phyloP scores from a whole-genome alignment of 108 stramenopile species.

The Pseudonitzschia multiseries region DNA sequence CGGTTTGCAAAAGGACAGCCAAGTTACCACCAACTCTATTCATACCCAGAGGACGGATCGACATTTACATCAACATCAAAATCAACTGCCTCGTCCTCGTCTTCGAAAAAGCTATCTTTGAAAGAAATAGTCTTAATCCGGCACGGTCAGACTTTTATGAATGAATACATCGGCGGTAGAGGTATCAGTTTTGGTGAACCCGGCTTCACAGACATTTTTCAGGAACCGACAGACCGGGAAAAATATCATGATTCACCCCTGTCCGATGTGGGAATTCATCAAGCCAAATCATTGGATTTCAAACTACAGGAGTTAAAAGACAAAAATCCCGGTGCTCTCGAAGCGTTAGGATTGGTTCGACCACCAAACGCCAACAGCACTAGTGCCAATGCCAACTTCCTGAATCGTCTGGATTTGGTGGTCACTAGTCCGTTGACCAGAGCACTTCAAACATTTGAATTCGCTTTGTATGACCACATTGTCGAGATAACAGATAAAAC shows the following conservation, averaged over 20 bases:
- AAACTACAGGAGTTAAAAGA: background rate
- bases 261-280: slow-evolving; percentile 32
- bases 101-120: background rate
- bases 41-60: no score
- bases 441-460: slow-evolving; percentile 52
- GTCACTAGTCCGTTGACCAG: slow-evolving; percentile 56
- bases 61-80: background rate
- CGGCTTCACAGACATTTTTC: slow-evolving; percentile 55
- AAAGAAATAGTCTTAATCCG: slow-evolving; percentile 48
- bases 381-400: background rate
- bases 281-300: slow-evolving; percentile 31
- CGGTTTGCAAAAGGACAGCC: background rate
- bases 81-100: background rate
- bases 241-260: slow-evolving; percentile 49
- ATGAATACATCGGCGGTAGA: slow-evolving; percentile 51
- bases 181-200: slow-evolving; percentile 47
- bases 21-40: background rate
- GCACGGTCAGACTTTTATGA: slow-evolving; percentile 66
- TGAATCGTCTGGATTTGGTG: slow-evolving; percentile 43
- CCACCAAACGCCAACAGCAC: background rate
- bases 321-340: background rate
- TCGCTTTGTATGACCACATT: slow-evolving; percentile 35
- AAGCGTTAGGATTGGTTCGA: background rate
- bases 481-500: background rate
- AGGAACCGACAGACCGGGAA: slow-evolving; percentile 4